Evolutionary conservation across 78 protist genomes (phyloP).

Genomic region (Emiliania huxleyi): DNA sequence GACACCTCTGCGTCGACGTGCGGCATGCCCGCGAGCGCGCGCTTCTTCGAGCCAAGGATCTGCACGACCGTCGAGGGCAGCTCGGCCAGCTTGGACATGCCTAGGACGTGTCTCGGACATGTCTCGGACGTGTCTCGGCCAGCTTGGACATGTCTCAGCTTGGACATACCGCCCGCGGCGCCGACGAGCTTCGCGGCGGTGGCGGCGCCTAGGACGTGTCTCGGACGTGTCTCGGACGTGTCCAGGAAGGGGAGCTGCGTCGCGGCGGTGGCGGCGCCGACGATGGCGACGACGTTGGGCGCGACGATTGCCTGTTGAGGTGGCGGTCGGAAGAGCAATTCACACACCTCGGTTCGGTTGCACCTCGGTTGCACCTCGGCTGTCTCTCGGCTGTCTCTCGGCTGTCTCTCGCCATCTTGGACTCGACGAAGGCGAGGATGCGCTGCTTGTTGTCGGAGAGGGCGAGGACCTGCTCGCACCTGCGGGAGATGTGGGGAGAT

Average conservation of each 20-base stretch:
- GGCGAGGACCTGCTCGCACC: conserved; percentile 17
- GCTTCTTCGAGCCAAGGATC: not conserved
- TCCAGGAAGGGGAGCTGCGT: too few relatives aligned
- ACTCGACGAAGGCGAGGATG: conserved; percentile 31
- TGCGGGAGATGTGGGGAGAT: too few relatives aligned
- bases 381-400: too few relatives aligned
- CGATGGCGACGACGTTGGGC: conserved; percentile 18
- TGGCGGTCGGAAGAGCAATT: too few relatives aligned
- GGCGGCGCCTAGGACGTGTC: conserved; percentile 16
- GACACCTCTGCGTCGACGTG: too few relatives aligned
- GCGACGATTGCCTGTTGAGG: conserved; percentile 2
- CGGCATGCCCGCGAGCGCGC: not conserved
- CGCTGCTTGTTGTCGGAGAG: conserved; percentile 5
- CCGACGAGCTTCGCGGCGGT: conserved; percentile 31
- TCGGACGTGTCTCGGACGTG: too few relatives aligned
- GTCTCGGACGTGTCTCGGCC: too few relatives aligned
- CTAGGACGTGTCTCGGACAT: too few relatives aligned
- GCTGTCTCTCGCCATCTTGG: conserved; percentile 23
- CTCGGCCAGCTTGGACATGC: conserved; percentile 24
- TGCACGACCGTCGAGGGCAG: conserved; percentile 44
- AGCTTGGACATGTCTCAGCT: conserved; percentile 34
- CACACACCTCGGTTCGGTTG: too few relatives aligned
- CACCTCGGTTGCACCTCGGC: too few relatives aligned
- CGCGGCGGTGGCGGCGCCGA: conserved; percentile 35
- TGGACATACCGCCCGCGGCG: conserved; percentile 18